phyloP scores from a whole-genome alignment of 371 early-diverging fungal genomes.

The Mucor lusitanicus region DNA sequence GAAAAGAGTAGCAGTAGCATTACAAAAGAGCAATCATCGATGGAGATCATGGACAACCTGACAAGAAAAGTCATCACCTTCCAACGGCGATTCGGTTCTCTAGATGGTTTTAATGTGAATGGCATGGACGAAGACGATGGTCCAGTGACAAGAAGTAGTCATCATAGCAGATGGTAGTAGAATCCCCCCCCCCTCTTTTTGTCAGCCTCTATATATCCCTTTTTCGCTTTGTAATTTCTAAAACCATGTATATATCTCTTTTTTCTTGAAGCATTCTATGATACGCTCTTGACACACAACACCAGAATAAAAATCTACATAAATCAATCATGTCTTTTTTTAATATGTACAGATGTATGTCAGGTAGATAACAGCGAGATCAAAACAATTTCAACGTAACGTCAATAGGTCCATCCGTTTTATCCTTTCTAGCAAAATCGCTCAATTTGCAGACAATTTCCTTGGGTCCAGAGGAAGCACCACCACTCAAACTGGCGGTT shows the following conservation, averaged over 20 bases:
- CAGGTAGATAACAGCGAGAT: background rate
- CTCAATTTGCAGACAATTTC: background rate
- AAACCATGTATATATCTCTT: background rate
- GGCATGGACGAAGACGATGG: background rate
- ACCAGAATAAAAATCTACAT: background rate
- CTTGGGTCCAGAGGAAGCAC: background rate
- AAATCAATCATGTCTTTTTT: background rate
- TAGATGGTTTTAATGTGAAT: background rate
- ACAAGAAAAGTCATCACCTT: constrained; percentile 44
- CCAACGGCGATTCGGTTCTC: constrained; percentile 41
- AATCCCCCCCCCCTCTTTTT: background rate
- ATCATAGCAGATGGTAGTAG: background rate
- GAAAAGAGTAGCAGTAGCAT: constrained; percentile 11
- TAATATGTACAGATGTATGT: background rate
- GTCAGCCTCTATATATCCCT: background rate
- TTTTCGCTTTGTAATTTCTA: background rate
- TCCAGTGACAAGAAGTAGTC: constrained; percentile 14
- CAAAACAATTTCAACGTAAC: background rate
- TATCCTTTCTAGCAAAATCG: background rate
- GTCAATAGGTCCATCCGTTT: background rate
- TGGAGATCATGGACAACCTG: constrained; percentile 49
- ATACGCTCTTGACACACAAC: background rate
- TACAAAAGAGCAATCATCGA: constrained; percentile 29
- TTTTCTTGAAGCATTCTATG: background rate
- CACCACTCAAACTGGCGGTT: no score